Evolutionary conservation across 2,329 filamentous ascomycete genomes (phyloP).

Genomic region (Colletotrichum kahawae): DNA sequence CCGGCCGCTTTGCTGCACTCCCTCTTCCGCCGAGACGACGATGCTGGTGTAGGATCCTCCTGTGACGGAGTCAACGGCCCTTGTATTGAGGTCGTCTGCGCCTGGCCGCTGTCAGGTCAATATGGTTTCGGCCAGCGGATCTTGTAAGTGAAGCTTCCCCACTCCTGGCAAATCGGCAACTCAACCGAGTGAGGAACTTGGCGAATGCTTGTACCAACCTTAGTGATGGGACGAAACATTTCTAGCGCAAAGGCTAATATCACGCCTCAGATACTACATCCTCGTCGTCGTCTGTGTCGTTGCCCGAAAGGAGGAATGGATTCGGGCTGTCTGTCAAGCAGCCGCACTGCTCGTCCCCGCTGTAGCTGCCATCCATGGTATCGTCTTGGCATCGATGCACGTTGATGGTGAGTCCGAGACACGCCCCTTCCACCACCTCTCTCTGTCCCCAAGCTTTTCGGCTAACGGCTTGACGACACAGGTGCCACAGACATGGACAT

Average conservation of each 20-base stretch:
- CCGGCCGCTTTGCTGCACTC: neutral
- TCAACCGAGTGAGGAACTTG: neutral
- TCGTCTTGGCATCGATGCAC: constrained; percentile 65
- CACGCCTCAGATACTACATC: constrained; percentile 60
- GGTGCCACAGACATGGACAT: constrained; percentile 72
- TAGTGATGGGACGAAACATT: neutral
- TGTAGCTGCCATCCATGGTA: constrained; percentile 67
- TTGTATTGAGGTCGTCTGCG: constrained; percentile 54
- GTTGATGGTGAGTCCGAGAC: constrained; percentile 52
- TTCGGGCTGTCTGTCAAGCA: constrained; percentile 67
- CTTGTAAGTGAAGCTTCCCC: constrained; percentile 42
- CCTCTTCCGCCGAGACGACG: neutral
- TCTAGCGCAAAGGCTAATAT: neutral
- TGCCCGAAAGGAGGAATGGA: constrained; percentile 65
- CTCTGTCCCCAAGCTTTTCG: neutral
- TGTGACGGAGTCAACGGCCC: constrained; percentile 7
- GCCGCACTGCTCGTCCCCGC: constrained; percentile 67
- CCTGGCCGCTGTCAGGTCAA: constrained; percentile 61
- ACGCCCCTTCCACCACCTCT: neutral
- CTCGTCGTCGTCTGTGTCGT: constrained; percentile 68
- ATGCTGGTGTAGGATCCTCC: neutral
- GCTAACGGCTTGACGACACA: constrained; percentile 30
- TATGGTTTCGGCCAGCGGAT: constrained; percentile 60
- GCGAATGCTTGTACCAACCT: neutral
- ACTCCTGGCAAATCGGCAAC: neutral